Evolutionary conservation across 2,329 filamentous ascomycete genomes (phyloP).

Genomic region (Trichoderma cornu-damae): DNA sequence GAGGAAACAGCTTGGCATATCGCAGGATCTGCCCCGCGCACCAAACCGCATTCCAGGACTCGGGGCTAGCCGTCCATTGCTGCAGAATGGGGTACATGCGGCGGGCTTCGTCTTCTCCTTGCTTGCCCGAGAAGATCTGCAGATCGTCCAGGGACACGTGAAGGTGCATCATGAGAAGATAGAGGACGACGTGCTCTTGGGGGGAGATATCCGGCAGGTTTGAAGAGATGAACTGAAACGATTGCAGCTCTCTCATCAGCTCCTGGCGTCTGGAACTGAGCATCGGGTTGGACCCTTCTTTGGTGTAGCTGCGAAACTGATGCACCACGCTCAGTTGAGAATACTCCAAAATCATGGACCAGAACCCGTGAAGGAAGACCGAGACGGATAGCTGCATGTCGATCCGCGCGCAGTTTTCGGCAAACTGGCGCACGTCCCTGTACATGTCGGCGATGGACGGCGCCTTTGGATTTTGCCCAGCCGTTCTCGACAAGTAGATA

Average conservation of each 20-base stretch:
- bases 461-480: constrained; percentile 37
- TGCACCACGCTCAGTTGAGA: constrained; percentile 52
- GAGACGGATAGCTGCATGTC: constrained; percentile 53
- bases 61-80: constrained; percentile 52
- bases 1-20: constrained; percentile 51
- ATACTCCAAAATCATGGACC: constrained; percentile 62
- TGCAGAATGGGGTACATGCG: constrained; percentile 53
- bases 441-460: constrained; percentile 53
- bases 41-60: constrained; percentile 58
- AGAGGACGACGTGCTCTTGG: constrained; percentile 45
- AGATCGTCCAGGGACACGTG: constrained; percentile 61
- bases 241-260: constrained; percentile 52
- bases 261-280: constrained; percentile 56
- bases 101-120: constrained; percentile 60
- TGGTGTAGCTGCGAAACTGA: constrained; percentile 44
- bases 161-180: constrained; percentile 58
- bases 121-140: constrained; percentile 62
- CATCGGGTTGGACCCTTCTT: constrained; percentile 41
- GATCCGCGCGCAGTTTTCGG: constrained; percentile 44
- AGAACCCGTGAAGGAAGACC: constrained; percentile 61
- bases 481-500: constrained; percentile 45
- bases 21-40: constrained; percentile 63
- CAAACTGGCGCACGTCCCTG: constrained; percentile 50
- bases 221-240: constrained; percentile 41
- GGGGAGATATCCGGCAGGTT: constrained; percentile 42